A percentile compares a stretch with the other conserved stretches of the same genome.
phyloP scores from a whole-genome alignment of 257 asterid genomes.

The Ligustrum vulgare region DNA sequence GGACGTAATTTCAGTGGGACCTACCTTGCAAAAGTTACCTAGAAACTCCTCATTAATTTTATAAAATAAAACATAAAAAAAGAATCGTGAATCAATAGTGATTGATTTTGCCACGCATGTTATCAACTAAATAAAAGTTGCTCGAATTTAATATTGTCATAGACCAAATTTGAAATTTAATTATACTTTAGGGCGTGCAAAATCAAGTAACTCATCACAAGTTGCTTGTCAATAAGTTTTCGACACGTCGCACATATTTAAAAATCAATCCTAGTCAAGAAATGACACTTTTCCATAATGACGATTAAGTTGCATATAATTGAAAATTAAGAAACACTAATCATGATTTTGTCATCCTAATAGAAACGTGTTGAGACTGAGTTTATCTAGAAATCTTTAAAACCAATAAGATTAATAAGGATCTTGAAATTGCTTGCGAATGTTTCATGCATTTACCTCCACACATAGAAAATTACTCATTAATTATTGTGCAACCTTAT shows the following conservation, averaged over 20 bases:
- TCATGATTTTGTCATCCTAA: constrained; percentile 8
- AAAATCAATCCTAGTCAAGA: background rate
- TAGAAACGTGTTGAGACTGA: constrained; percentile 35
- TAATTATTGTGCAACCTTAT: constrained; percentile 8
- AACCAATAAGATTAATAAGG: background rate
- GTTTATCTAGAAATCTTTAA: constrained; percentile 22
- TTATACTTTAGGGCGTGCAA: background rate
- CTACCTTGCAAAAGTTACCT: background rate
- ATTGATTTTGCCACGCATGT: too few relatives aligned
- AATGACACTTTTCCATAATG: background rate
- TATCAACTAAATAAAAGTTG: background rate
- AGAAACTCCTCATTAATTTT: background rate
- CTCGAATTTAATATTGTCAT: background rate
- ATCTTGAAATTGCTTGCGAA: constrained; percentile 1
- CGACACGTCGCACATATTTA: constrained; percentile 21
- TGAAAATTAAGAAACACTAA: constrained; percentile 18
- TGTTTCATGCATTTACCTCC: constrained; percentile 7
- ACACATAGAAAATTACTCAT: background rate
- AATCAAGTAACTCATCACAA: background rate
- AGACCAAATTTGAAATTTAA: background rate
- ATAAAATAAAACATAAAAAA: too few relatives aligned
- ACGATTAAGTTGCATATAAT: background rate
- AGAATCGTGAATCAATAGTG: too few relatives aligned
- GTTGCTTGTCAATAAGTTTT: constrained; percentile 15
- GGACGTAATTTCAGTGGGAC: background rate